These are phyloP conservation scores for Fusarium sp. DNA, from an alignment of 2,329 filamentous ascomycete genomes.

Conservation along the genomic window DNA sequence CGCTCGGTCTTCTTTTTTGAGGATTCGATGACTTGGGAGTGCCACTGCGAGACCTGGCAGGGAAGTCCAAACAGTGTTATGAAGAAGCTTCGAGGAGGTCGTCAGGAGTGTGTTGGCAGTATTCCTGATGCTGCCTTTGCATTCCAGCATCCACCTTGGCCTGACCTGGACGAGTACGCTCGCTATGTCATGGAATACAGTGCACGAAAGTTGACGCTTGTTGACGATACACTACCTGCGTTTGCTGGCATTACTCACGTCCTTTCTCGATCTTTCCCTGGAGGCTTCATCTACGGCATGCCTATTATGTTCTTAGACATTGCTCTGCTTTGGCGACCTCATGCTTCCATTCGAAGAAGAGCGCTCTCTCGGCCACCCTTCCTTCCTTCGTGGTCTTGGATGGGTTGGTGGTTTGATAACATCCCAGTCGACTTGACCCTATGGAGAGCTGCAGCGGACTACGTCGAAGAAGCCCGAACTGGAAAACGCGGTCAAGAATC, in stretches of 20 bases:
- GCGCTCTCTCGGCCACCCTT: slow-evolving; percentile 53
- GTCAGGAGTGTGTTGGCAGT: slow-evolving; percentile 50
- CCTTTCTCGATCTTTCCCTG: slow-evolving; percentile 55
- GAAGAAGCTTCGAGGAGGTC: slow-evolving; percentile 49
- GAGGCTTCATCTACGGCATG: slow-evolving; percentile 60
- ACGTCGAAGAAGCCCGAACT: slow-evolving; percentile 54
- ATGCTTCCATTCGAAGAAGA: slow-evolving; percentile 56
- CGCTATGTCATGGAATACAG: slow-evolving; percentile 59
- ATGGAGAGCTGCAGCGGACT: slow-evolving; percentile 58
- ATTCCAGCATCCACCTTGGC: slow-evolving; percentile 57
- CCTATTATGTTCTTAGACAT: slow-evolving; percentile 60
- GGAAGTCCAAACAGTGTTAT: slow-evolving; percentile 49
- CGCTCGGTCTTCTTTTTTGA: slow-evolving; percentile 59
- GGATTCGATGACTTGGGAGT: slow-evolving; percentile 58
- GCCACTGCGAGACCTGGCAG: slow-evolving; percentile 59
- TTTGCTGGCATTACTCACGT: slow-evolving; percentile 58
- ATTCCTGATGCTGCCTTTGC: slow-evolving; percentile 51
- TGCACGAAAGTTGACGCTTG: slow-evolving; percentile 53
- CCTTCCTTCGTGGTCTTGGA: slow-evolving; percentile 61
- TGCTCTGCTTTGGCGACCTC: slow-evolving; percentile 59
- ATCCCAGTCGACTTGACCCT: slow-evolving; percentile 56
- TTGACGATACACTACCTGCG: slow-evolving; percentile 57
- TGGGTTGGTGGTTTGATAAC: slow-evolving; percentile 61
- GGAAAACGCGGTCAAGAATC: slow-evolving; percentile 48
- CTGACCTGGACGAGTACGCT: slow-evolving; percentile 60